A percentile compares a stretch with the other conserved stretches of the same genome.
Evolutionary conservation across 2,329 filamentous ascomycete genomes (phyloP).

Genomic region (Arthrobotrys pseudoclavata): DNA sequence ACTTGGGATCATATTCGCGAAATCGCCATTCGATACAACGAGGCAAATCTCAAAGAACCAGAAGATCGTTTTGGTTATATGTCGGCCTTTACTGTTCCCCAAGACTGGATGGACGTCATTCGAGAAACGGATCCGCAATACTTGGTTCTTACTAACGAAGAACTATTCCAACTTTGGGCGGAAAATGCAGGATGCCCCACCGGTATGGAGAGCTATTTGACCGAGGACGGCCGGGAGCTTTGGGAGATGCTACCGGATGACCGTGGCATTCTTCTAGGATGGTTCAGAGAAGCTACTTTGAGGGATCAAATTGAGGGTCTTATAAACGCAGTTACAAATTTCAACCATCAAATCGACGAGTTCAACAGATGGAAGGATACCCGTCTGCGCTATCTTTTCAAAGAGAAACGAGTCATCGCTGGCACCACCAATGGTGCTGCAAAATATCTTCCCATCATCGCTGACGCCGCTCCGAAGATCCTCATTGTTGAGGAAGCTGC

Average conservation of each 20-base stretch:
- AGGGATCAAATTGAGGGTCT: slow-evolving; percentile 70
- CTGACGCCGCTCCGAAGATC: slow-evolving; percentile 72
- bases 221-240: slow-evolving; percentile 64
- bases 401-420: slow-evolving; percentile 74
- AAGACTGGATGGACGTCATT: not conserved
- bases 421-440: slow-evolving; percentile 80
- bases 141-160: slow-evolving; percentile 68
- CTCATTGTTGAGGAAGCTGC: slow-evolving; percentile 80
- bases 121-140: slow-evolving; percentile 67
- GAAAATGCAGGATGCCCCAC: slow-evolving; percentile 68
- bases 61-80: slow-evolving; percentile 44
- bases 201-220: slow-evolving; percentile 63
- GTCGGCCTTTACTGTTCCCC: slow-evolving; percentile 40
- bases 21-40: slow-evolving; percentile 73
- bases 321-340: slow-evolving; percentile 65
- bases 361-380: slow-evolving; percentile 68
- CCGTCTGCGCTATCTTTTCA: slow-evolving; percentile 67
- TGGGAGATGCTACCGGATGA: slow-evolving; percentile 70
- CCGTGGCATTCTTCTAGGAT: slow-evolving; percentile 65
- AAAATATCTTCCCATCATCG: slow-evolving; percentile 72
- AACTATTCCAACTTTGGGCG: slow-evolving; percentile 69
- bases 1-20: slow-evolving; percentile 69
- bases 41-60: slow-evolving; percentile 67
- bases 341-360: slow-evolving; percentile 68
- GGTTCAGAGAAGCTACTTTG: slow-evolving; percentile 69